Conservation (phyloP, 1,284 basidiomycete genomes). For the Pyrrhoderma lamaoense region DNA sequence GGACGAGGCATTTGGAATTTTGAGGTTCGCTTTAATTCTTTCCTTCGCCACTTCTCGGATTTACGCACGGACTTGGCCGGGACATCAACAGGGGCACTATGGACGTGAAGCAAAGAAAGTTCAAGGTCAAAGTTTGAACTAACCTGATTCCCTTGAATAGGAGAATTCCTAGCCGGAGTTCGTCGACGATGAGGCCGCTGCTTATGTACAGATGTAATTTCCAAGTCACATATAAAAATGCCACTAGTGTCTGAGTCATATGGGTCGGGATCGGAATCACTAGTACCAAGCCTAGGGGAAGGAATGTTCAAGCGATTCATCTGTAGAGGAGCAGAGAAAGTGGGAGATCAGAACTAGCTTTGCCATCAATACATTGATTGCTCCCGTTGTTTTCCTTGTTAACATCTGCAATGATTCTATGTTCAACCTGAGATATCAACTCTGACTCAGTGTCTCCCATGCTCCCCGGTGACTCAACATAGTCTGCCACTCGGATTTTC, state of each 20-base stretch:
- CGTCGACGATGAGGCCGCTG: slow-evolving; percentile 55
- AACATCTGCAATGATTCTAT: slow-evolving; percentile 5
- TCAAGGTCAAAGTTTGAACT: neutral
- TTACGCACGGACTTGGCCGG: neutral
- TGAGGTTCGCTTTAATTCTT: neutral
- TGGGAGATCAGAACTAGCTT: too few relatives aligned
- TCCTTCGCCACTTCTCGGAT: neutral
- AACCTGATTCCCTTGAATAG: neutral
- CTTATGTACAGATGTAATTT: slow-evolving; percentile 64
- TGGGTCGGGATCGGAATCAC: neutral
- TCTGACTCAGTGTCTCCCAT: slow-evolving; percentile 32
- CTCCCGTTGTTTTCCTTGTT: neutral
- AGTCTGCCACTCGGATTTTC: slow-evolving; percentile 10
- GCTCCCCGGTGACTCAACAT: slow-evolving; percentile 25
- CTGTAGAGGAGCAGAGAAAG: slow-evolving; percentile 16
- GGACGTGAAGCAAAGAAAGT: neutral
- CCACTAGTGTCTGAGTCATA: slow-evolving; percentile 19
- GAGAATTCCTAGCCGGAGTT: slow-evolving; percentile 7
- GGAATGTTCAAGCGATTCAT: slow-evolving; percentile 15
- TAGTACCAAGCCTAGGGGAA: slow-evolving; percentile 9
- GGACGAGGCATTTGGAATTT: neutral
- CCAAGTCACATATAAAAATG: slow-evolving; percentile 44
- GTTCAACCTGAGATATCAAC: slow-evolving; percentile 1
- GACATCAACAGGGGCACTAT: slow-evolving; percentile 7
- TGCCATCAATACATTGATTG: neutral